Evolutionary conservation across 2,329 filamentous ascomycete species (phyloP).

Genomic region (Aspergillus awamori): DNA sequence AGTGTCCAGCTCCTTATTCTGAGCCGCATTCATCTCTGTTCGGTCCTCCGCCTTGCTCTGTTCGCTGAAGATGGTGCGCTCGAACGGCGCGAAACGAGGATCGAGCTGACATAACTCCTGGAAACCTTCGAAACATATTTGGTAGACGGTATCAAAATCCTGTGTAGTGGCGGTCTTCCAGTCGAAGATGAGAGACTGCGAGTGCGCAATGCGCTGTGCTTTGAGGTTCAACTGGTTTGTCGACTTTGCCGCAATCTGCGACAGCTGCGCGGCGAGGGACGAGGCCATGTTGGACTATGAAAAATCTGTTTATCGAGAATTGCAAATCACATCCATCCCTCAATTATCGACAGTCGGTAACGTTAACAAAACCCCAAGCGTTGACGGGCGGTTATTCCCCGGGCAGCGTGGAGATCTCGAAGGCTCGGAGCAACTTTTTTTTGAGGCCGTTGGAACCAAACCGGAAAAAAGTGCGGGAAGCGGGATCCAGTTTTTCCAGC

Average conservation of each 20-base stretch:
- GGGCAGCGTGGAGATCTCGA: constrained; percentile 16
- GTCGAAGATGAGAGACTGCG: constrained; percentile 94
- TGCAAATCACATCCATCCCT: constrained; percentile 25
- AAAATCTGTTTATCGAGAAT: constrained; percentile 19
- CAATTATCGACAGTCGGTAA: constrained; percentile 10
- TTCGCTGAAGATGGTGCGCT: constrained; percentile 82
- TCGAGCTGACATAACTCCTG: constrained; percentile 90
- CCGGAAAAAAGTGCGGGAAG: constrained; percentile 25
- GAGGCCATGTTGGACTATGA: constrained; percentile 66
- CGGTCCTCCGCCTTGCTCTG: constrained; percentile 90
- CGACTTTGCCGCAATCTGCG: constrained; percentile 85
- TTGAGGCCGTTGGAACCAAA: constrained; percentile 25
- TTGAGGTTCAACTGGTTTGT: constrained; percentile 91
- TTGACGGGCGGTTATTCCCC: constrained; percentile 18
- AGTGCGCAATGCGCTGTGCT: constrained; percentile 87
- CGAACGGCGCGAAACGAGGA: constrained; percentile 72
- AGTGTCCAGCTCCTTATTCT: constrained; percentile 80
- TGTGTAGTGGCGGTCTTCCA: constrained; percentile 80
- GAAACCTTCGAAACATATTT: constrained; percentile 85
- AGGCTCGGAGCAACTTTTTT: constrained; percentile 38
- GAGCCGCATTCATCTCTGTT: constrained; percentile 75
- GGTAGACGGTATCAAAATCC: constrained; percentile 85
- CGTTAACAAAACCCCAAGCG: constrained; percentile 5
- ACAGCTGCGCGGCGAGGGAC: constrained; percentile 88
- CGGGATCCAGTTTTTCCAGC: constrained; percentile 32